Evolutionary conservation across 1,139 yeast genomes (phyloP).

Genomic region (Zygoascus hellenicus): DNA sequence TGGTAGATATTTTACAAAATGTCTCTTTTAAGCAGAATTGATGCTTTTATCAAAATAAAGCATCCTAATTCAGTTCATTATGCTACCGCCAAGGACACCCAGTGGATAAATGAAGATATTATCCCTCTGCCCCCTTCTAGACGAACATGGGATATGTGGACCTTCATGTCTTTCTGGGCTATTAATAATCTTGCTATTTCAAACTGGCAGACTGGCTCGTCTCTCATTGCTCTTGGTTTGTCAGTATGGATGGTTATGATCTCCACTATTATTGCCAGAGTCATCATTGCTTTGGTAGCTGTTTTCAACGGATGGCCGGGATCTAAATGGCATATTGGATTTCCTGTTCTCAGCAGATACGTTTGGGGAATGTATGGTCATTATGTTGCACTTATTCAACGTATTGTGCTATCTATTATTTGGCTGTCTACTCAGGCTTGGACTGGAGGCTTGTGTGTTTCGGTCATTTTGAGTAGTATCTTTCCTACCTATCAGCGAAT

Average conservation of each 20-base stretch:
- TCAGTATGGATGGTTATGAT: conserved; percentile 16
- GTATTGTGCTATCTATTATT: conserved; percentile 26
- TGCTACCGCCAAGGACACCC: conserved; percentile 1
- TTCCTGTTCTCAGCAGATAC: conserved; percentile 26
- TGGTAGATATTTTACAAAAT: no score
- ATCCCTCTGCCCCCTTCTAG: conserved; percentile 25
- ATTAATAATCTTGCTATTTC: conserved; percentile 16
- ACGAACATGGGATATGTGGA: conserved; percentile 22
- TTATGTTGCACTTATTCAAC: conserved; percentile 24
- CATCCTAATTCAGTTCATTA: background rate
- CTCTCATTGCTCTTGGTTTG: conserved; percentile 17
- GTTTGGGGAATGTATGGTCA: conserved; percentile 30
- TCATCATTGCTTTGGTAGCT: conserved; percentile 22
- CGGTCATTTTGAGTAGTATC: conserved; percentile 22
- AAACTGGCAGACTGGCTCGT: conserved; percentile 15
- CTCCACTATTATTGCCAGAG: conserved; percentile 12
- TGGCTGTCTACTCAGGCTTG: conserved; percentile 30
- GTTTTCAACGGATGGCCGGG: conserved; percentile 31
- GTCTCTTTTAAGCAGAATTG: background rate
- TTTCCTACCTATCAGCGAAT: conserved; percentile 25
- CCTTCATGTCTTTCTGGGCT: conserved; percentile 25
- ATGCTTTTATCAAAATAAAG: background rate
- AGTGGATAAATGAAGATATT: conserved; percentile 20
- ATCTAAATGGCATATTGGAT: conserved; percentile 28
- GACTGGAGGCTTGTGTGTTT: conserved; percentile 26